Evolutionary conservation across 2,329 filamentous ascomycete species (phyloP), one percentile per base, ranked within the genome.

Genomic region (Fusarium anguioides): DNA sequence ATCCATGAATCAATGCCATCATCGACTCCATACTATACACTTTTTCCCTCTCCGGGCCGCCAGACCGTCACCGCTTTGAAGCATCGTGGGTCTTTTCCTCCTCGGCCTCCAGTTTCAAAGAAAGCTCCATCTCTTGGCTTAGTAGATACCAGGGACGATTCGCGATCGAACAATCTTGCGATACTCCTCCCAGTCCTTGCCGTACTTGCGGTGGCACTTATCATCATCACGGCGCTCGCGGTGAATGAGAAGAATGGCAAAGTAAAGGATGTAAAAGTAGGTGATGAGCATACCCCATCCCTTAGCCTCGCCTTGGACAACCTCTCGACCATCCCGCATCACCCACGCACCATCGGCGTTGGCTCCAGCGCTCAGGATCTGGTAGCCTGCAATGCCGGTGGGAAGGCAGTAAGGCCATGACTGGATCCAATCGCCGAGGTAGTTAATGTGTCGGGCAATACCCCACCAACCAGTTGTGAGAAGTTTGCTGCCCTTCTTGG

Each of bases 211-310:
- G 66, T 86, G 84, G 79, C 95, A 98, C 83, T 97, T 97, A 77
- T 93, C 91, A 71, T 97, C 94, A 71, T 98, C 95, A 51, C 95
- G 86, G 59, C 88, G 82, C 76, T 97, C 94, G 20, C 95, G 91
- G 77, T 97, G 95, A 52, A 97, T 83, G 12, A 98, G 84, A 64
- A 98, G 81, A 14, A 97, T 81, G 5, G 89, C 94, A 81, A 98
- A 97, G 82, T 97, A 98, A 9, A 97, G 74, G 71, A 97, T 85
- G 81, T 96, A 98, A 77, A 97, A 97, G 82, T 97, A 98, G 0
- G 94, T 97, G 69, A 97, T 87, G 42, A 94, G 82, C 80, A 94
- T 94, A 44, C 91, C 94, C 87, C 91, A 97, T 21, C 93, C 94
- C 71, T 86, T 87, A 29, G 92, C 90, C 24, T 89, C 88, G 33